Evolutionary conservation across 257 asterid species (phyloP).

Genomic region (Rauvolfia tetraphylla): DNA sequence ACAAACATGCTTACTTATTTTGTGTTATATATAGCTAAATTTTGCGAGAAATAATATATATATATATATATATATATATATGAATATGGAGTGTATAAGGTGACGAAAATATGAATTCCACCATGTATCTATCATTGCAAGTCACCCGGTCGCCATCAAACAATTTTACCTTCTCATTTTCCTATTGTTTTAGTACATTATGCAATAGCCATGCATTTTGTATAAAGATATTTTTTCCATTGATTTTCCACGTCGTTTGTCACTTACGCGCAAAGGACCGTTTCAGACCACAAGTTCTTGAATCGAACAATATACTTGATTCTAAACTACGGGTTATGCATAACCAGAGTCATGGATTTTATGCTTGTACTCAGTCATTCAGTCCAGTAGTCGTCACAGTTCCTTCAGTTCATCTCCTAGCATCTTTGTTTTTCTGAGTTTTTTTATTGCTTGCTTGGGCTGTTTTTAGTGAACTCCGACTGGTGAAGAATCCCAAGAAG

Average conservation of each 20-base stretch:
- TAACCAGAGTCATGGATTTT: not conserved
- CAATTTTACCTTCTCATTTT: not conserved
- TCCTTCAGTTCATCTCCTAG: not conserved
- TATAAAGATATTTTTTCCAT: not conserved
- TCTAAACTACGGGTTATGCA: not conserved
- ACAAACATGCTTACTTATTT: no score
- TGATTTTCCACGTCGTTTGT: conserved; percentile 18
- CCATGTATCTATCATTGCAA: no score
- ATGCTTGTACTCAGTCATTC: not conserved
- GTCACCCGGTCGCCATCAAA: not conserved
- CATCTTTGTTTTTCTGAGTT: not conserved
- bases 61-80: no score
- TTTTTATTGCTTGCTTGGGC: not conserved
- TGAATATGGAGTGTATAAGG: no score
- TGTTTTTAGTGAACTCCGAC: conserved; percentile 24
- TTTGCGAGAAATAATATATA: no score
- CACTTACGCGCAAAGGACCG: conserved; percentile 3
- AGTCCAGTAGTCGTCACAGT: not conserved
- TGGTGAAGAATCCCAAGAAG: conserved; percentile 42
- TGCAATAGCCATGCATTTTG: conserved; percentile 23
- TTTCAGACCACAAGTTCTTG: conserved; percentile 24
- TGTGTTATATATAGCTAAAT: no score
- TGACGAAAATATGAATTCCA: no score
- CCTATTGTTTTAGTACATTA: not conserved
- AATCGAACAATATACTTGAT: not conserved